Conservation (phyloP, 441 rosid genomes). For the Aquilaria agallochum region DNA sequence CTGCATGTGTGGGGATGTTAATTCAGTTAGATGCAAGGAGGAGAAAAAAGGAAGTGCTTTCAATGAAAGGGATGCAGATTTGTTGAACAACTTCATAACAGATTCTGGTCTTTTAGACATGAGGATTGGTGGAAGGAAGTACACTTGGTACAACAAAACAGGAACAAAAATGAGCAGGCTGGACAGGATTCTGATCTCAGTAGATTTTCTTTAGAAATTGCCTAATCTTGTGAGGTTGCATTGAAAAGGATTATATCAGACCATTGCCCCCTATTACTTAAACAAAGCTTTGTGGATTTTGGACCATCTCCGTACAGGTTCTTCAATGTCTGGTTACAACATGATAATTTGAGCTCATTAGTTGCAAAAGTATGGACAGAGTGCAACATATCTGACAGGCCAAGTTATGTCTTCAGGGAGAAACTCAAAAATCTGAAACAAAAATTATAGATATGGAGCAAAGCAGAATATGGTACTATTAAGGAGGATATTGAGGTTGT, state of each 20-base stretch:
- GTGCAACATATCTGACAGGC: too few species aligned
- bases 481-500: too few species aligned
- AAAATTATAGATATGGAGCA: too few species aligned
- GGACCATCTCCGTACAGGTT: too few species aligned
- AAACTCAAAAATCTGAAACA: too few species aligned
- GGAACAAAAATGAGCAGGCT: neutral
- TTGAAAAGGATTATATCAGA: neutral
- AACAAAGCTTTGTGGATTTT: too few species aligned
- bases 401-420: too few species aligned
- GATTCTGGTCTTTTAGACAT: neutral
- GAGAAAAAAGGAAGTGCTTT: neutral
- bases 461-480: too few species aligned
- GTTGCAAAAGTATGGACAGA: too few species aligned
- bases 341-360: too few species aligned
- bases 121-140: neutral
- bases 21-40: neutral
- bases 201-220: neutral
- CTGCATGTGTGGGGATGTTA: neutral
- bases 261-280: neutral
- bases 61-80: neutral
- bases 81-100: neutral
- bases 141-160: neutral
- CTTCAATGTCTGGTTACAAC: too few species aligned
- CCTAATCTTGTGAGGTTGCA: neutral
- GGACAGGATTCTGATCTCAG: neutral